Base-by-base conservation (phyloP, 2,329 filamentous ascomycete genomes). In the Trichoderma simmonsii region DNA sequence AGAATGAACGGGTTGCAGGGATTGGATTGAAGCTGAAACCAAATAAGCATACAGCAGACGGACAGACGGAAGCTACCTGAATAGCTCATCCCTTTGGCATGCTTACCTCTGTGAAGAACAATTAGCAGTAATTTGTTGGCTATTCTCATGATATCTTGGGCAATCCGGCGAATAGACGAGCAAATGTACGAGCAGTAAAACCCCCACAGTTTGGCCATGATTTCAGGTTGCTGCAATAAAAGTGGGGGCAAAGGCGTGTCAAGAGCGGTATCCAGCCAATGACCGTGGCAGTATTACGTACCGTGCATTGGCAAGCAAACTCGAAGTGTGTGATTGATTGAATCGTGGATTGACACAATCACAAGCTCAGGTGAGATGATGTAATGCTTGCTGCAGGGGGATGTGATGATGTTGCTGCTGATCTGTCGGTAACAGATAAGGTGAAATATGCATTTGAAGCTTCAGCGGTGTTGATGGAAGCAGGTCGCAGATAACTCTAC, bases 241-340 rank as follows among this genome's bases (percentile, higher is more conserved):
- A 36, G 36, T 57, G 61, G 54, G 36, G 62, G 18, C 11, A 12
- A 32, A 14, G 18, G 57, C 32, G 57, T 60, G 57, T 60, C 28
- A 34, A 60, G 28, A 64, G 51, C 26, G 15, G 18, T 65, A 61
- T 51, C 21, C 7, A 28, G 62, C 70, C 70, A 71, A 71, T 71
- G 21, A 30, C 18, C 15, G n/a, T 14, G 21, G 18, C 34, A 18
- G 21, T 11, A 71, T 71, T 71, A 71, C 70, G 70, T 71, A 71
- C 57, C 70, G 70, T 67, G 62, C 57, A 28, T 18, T 43, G 48
- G 4, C 30, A 14, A 30, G n/a, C n/a, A n/a, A 21, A 21, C 43
- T 21, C n/a, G 9, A 51, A 4, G n/a, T 51, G 43, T 54, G 48
- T 43, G 39, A 43, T 39, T 21, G 43, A 21, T 54, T 54, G 11